Evolutionary conservation across 345 rosid genomes (phyloP).

Genomic region (Boechera retrofracta): DNA sequence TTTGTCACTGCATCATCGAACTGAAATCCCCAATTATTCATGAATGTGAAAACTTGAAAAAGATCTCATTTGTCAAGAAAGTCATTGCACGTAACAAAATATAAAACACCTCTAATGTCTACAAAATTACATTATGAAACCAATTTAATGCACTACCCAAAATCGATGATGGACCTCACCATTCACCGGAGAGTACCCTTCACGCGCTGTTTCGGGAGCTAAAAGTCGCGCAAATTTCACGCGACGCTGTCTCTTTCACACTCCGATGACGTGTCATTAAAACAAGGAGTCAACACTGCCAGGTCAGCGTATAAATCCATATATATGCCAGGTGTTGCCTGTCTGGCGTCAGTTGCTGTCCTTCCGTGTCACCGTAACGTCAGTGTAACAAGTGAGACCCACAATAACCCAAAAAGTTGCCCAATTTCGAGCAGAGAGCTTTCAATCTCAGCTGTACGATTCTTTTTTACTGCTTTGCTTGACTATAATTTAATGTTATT

Average conservation of each 20-base stretch:
- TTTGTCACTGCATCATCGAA: too few relatives aligned
- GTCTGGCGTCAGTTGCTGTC: conserved; percentile 34
- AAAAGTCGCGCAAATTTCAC: conserved; percentile 30
- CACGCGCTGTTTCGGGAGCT: not conserved
- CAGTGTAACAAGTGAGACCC: conserved; percentile 37
- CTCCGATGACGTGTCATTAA: conserved; percentile 16
- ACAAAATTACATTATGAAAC: conserved; percentile 23
- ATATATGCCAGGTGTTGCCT: conserved; percentile 27
- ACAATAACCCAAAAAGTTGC: not conserved
- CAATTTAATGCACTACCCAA: conserved; percentile 26
- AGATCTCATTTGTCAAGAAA: not conserved
- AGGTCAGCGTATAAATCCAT: conserved; percentile 25
- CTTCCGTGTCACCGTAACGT: conserved; percentile 36
- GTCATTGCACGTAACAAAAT: conserved; percentile 18
- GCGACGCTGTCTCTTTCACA: conserved; percentile 32
- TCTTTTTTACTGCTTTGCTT: conserved; percentile 35
- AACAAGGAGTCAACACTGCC: conserved; percentile 9
- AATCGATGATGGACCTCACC: conserved; percentile 5
- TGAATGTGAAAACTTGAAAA: not conserved
- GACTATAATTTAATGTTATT: conserved; percentile 13
- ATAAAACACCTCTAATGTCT: not conserved
- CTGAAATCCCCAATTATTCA: not conserved
- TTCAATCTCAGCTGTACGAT: conserved; percentile 44
- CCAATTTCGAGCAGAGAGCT: conserved; percentile 36
- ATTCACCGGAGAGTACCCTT: conserved; percentile 23